Evolutionary conservation across 306 rosid species (phyloP).

Genomic region (Herpetospermum pedunculosum): DNA sequence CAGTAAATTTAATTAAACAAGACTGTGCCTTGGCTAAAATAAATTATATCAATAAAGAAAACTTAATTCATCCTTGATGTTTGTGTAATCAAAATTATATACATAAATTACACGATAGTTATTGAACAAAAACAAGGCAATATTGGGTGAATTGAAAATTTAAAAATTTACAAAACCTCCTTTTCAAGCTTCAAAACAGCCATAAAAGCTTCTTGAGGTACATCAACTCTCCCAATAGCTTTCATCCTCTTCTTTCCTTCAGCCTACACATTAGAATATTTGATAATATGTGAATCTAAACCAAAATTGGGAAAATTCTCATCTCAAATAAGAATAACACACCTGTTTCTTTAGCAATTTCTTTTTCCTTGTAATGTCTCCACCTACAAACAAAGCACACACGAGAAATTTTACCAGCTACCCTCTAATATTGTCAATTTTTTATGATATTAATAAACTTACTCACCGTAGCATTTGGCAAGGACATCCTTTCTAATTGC

Average conservation of each 20-base stretch:
- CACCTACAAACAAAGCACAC: slow-evolving; percentile 37
- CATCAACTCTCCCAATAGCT: slow-evolving; percentile 84
- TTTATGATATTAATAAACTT: not conserved
- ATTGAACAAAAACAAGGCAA: not conserved
- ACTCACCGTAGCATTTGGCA: slow-evolving; percentile 88
- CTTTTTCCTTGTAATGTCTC: slow-evolving; percentile 80
- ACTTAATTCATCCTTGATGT: no score
- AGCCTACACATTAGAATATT: slow-evolving; percentile 24
- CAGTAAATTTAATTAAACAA: no score
- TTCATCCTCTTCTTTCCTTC: slow-evolving; percentile 98
- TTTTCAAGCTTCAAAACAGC: slow-evolving; percentile 93
- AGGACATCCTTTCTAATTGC: slow-evolving; percentile 91
- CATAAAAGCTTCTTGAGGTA: slow-evolving; percentile 97
- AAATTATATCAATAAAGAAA: no score
- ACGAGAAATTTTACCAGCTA: not conserved
- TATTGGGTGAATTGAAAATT: no score
- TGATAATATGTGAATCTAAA: not conserved
- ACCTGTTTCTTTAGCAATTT: slow-evolving; percentile 87
- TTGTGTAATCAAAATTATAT: slow-evolving; percentile 1
- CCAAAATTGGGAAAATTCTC: not conserved
- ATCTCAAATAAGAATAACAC: not conserved
- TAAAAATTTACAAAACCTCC: slow-evolving; percentile 55
- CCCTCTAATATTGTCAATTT: not conserved
- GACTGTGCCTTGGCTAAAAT: no score
- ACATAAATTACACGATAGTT: no score